phyloP scores from a whole-genome alignment of 1,139 yeast species.

The Nakaseomyces nivariensis region DNA sequence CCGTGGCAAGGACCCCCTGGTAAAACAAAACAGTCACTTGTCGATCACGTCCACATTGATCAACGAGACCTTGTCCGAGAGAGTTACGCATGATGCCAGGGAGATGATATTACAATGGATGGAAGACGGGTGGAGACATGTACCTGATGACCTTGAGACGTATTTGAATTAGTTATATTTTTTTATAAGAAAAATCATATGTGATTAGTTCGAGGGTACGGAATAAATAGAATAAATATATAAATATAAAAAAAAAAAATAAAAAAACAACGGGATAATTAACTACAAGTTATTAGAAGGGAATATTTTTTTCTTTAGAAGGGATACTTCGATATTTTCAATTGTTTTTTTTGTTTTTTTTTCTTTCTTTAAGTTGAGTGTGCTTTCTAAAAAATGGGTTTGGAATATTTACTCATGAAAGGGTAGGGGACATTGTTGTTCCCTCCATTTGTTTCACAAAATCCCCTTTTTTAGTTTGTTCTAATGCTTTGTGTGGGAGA shows the following conservation, averaged over 20 bases:
- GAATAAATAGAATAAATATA: conserved; percentile 1
- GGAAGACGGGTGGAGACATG: conserved; percentile 28
- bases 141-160: conserved; percentile 37
- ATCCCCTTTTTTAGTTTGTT: not conserved
- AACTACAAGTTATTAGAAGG: not conserved
- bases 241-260: not conserved
- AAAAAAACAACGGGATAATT: not conserved
- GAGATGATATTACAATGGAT: conserved; percentile 27
- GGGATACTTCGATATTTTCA: not conserved
- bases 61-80: not conserved
- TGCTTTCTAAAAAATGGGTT: not conserved
- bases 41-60: not conserved
- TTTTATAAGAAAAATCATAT: not conserved
- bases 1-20: not conserved
- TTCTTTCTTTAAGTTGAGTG: not conserved
- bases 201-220: not conserved
- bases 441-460: not conserved
- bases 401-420: not conserved
- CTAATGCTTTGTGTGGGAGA: too few species aligned
- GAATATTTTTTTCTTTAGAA: not conserved
- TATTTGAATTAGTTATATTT: conserved; percentile 7
- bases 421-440: not conserved
- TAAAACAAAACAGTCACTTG: not conserved
- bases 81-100: conserved; percentile 15
- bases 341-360: not conserved